A percentile compares a stretch with the other conserved stretches of the same genome.
Conservation (phyloP, 768 basidiomycete species). For the Auriculariales sp. region DNA sequence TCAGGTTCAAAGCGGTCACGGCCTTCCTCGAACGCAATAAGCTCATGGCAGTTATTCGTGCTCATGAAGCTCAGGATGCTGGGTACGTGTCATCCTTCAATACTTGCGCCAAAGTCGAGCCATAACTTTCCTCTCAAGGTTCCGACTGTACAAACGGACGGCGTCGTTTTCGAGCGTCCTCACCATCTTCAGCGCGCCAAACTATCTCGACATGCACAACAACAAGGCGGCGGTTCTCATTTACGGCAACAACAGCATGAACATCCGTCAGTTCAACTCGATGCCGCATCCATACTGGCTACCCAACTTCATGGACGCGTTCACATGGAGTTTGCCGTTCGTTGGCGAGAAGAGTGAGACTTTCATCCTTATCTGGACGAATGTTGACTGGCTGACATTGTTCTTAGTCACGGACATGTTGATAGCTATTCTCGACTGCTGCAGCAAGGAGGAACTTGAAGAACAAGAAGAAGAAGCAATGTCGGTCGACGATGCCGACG, state of each 20-base stretch:
- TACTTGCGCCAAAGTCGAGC: too few species aligned
- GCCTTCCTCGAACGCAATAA: slow-evolving; percentile 87
- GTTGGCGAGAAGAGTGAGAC: slow-evolving; percentile 88
- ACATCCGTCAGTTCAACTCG: slow-evolving; percentile 76
- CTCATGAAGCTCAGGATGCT: slow-evolving; percentile 94
- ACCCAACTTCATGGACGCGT: slow-evolving; percentile 96
- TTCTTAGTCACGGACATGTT: slow-evolving; percentile 35
- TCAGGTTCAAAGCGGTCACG: slow-evolving; percentile 74
- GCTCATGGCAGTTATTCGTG: slow-evolving; percentile 85
- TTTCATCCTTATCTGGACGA: not conserved
- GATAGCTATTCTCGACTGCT: slow-evolving; percentile 34
- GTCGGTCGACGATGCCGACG: slow-evolving; percentile 6
- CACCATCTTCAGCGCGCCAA: slow-evolving; percentile 95
- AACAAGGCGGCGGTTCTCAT: slow-evolving; percentile 96
- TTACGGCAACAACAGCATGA: slow-evolving; percentile 93
- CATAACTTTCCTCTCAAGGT: too few species aligned
- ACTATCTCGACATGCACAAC: slow-evolving; percentile 91
- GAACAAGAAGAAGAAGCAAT: slow-evolving; percentile 29
- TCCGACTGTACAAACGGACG: slow-evolving; percentile 73
- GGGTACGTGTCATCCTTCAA: too few species aligned
- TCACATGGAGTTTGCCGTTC: slow-evolving; percentile 96
- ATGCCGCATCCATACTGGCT: slow-evolving; percentile 86
- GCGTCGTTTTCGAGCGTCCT: slow-evolving; percentile 95
- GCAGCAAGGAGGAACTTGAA: slow-evolving; percentile 36
- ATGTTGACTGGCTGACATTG: not conserved